Base-by-base conservation (phyloP, 1,139 yeast genomes). In the Nakaseomyces delphensis region DNA sequence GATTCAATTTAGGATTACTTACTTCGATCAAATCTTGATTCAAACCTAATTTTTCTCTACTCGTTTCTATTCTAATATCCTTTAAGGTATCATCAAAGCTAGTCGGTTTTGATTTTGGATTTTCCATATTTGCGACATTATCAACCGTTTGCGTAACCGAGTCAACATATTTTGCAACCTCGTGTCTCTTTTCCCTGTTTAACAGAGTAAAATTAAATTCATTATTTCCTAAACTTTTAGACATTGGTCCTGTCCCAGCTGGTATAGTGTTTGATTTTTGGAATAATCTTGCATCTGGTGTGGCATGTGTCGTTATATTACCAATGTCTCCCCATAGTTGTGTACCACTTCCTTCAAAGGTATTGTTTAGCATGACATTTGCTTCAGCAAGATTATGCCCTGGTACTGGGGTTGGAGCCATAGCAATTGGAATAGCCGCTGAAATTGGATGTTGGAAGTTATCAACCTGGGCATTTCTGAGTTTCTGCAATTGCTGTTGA, bases 131-230 rank as follows among this genome's bases (percentile, higher is more conserved):
- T 9, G 35, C 4, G 13, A 21, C 20, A 37, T 43, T 11, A 23
- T 51, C 57, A 23, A 42, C 39, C 7, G 60, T 56, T 42, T 57
- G 62, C 4, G 58, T 55, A 23, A 48, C 55, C 2, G 59, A 52
- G 42, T 56, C 53, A 5, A 53, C 53, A 39, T 57, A 56, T 11
- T 41, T 29, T 10, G 39, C 30, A 20, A 14, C 36, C 21, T 18
- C 33, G 19, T 38, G 36, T 10, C 25, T 15, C 16, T 9, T 28
- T 11, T 29, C 27, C n/a, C 36, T 38, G 11, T 38, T 38, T 9
- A 20, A 13, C 5, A 25, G 36, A 14, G 40, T 13, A 33, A 33
- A 33, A 13, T 33, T 33, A 27, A 33, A 33, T 10, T 33, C 37
- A 33, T 33, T 20, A 21, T 21, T 20, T 13, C 37, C 37, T 27